A percentile compares a stretch with the other conserved stretches of the same genome.
These are phyloP conservation scores for Aspergillus ibericus DNA, from an alignment of 2,329 filamentous ascomycete species.

Conservation along the genomic window DNA sequence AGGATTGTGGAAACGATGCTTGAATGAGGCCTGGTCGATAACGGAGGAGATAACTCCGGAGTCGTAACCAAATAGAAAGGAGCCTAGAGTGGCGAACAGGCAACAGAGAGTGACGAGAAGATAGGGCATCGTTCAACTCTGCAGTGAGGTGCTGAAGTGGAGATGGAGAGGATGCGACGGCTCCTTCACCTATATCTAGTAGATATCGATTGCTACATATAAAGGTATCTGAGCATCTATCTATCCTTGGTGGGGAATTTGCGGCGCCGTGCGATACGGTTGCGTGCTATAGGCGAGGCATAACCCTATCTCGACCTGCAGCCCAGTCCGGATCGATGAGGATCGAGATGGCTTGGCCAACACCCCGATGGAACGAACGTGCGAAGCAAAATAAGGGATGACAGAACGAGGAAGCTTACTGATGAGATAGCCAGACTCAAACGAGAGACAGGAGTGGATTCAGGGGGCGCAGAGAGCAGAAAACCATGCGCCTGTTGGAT, in stretches of 20 bases:
- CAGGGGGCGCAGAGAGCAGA: not conserved
- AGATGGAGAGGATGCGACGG: not conserved
- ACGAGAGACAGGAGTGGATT: not conserved
- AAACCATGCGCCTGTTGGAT: not conserved
- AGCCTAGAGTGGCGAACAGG: slow-evolving; percentile 48
- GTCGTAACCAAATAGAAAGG: slow-evolving; percentile 53
- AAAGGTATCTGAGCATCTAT: not conserved
- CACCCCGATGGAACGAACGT: not conserved
- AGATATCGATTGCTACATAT: not conserved
- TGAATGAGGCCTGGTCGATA: slow-evolving; percentile 37
- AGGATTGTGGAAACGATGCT: slow-evolving; percentile 29
- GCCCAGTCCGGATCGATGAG: not conserved
- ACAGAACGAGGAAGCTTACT: not conserved
- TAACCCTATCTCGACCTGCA: not conserved
- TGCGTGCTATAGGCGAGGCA: not conserved
- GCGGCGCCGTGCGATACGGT: not conserved
- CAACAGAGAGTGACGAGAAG: slow-evolving; percentile 37
- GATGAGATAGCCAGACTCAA: not conserved
- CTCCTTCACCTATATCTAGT: not conserved
- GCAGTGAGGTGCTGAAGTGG: not conserved
- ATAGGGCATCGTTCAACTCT: slow-evolving; percentile 24
- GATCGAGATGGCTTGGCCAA: not conserved
- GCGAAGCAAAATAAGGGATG: not conserved
- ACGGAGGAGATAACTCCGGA: slow-evolving; percentile 40
- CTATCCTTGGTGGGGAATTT: not conserved